Base-by-base conservation (phyloP, 305 asterid species). In the Nicotiana rustica region DNA sequence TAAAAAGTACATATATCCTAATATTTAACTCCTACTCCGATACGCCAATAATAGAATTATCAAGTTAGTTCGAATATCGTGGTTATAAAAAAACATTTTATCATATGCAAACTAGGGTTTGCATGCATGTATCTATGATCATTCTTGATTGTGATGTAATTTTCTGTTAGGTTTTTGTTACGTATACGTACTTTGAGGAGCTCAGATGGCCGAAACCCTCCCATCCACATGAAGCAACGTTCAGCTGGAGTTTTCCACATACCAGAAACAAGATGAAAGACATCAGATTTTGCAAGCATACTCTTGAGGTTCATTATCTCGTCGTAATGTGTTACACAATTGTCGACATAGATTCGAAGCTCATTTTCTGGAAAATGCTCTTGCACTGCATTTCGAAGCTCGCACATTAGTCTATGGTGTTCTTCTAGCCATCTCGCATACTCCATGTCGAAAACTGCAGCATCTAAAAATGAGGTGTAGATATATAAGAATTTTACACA, bases 141-240 rank as follows among this genome's bases (percentile, higher is more conserved):
- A 59, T 17, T 17, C 12, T 59, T 59, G 10, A 59, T n/a, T 8
- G 19, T 59, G 65, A 59, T 59, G 65, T 59, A 59, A 55, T 55
- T 55, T 52, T 55, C 65, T 59, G 65, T 59, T 59, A 59, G 83
- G 86, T 82, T 65, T 65, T 80, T 57, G 36, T n/a, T 8, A 19
- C 81, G 25, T 85, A 62, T 36, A 64, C 78, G 35, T 29, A 94
- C 99, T 98, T 95, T 95, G 66, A 94, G 91, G 89, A 95, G 81
- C 77, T 94, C 93, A 0, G 99, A 94, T 4, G 99, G 98, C 25
- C 99, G 92, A 88, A 94, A 90, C 55, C 95, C 99, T 0, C 99
- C 99, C 35, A 95, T 82, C 99, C 99, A 95, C 92, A 94, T 84
- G 90, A 94, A 94, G 88, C 97, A 94, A 0, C 99, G 88, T 86